Evolutionary conservation across 2,329 filamentous ascomycete genomes (phyloP), one percentile per base, ranked within the genome.

Genomic region (Sporothrix sp.): DNA sequence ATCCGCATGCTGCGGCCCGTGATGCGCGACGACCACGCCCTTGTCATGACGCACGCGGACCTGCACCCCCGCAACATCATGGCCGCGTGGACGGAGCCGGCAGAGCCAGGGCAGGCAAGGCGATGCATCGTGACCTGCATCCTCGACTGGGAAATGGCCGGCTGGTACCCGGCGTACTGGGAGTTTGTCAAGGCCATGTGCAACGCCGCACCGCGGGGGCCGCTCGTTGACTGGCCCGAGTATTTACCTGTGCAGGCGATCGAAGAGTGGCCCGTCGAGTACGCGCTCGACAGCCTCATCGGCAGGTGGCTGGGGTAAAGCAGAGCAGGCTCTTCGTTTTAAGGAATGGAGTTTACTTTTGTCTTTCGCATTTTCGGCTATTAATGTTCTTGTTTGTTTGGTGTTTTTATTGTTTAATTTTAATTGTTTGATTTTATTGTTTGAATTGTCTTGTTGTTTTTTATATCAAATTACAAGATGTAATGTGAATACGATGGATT

Each of bases 61-160:
- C 54, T 59, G 16, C 51, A 49, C 21, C 48, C 36, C 39, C 45
- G 55, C 20, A 56, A 57, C 37, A 56, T 56, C 44, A 55, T 52
- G 11, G 42, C 47, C 48, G 38, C 43, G 42, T 39, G 25, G 45
- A 25, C 21, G 35, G n/a, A 18, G 10, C n/a, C 11, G 14, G n/a
- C 4, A 10, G 21, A 27, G 18, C 9, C 44, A n/a, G 44, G 44
- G 20, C 32, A 37, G 13, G 11, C 44, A 23, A 47, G 16, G 16
- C 21, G 44, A 38, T 48, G 45, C 35, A 43, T 43, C 8, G 30
- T 53, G 4, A 50, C 51, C 7, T 47, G 37, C 10, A 39, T 55
- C 32, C 23, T 53, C n/a, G 45, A 55, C 21, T 53, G 54, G 54
- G 51, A 52, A 23, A 23, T 50, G 16, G 50, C 51, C 16, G 51